Percentiles rank a stretch among this genome's conserved stretches.
Conservation (phyloP, 176 grass and related monocot species). For the Paspalum notatum region DNA sequence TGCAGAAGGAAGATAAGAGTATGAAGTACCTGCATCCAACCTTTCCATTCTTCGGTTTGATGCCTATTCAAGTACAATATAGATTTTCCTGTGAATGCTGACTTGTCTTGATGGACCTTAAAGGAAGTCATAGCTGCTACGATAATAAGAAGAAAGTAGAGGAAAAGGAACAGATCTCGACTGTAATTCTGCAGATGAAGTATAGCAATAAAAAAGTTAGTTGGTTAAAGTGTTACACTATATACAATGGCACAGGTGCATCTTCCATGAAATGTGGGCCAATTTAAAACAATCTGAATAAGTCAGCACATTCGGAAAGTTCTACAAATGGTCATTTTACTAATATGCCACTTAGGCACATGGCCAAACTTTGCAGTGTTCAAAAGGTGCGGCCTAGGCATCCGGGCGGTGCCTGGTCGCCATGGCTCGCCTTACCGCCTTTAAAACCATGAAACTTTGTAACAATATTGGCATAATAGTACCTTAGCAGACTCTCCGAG, state of each 20-base stretch:
- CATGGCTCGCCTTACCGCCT: too few relatives aligned
- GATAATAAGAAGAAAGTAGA: conserved; percentile 97
- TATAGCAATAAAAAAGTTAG: not conserved
- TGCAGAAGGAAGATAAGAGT: conserved; percentile 23
- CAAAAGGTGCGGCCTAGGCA: too few relatives aligned
- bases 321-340: conserved; percentile 23
- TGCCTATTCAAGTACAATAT: conserved; percentile 93
- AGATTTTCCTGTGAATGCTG: conserved; percentile 78
- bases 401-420: too few relatives aligned
- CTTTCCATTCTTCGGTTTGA: conserved; percentile 99
- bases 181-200: conserved; percentile 83
- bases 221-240: not conserved
- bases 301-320: conserved; percentile 3
- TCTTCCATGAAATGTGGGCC: not conserved
- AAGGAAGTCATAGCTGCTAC: conserved; percentile 97
- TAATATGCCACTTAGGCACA: conserved; percentile 1
- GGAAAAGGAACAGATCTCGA: conserved; percentile 92
- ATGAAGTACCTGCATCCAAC: conserved; percentile 95
- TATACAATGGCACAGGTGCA: conserved; percentile 17
- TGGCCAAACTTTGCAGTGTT: not conserved
- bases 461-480: conserved; percentile 32
- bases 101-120: conserved; percentile 95
- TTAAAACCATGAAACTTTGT: too few relatives aligned
- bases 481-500: conserved; percentile 95
- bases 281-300: conserved; percentile 30